Percentiles rank a stretch among this genome's conserved stretches.
Conservation (phyloP, 257 asterid species). For the Nicotiana otophora region DNA sequence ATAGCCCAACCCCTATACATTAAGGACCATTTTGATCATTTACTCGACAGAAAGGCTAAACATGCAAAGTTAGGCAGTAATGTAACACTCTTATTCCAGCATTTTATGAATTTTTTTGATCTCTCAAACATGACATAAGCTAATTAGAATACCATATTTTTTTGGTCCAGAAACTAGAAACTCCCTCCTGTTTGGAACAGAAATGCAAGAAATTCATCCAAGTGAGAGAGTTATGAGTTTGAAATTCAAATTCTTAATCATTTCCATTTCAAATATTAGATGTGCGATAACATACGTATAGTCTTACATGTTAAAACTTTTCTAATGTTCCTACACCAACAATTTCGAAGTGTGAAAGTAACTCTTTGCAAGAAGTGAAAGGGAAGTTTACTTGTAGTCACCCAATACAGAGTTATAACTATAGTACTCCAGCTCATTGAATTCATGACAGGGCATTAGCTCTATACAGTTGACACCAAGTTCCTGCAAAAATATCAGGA, state of each 20-base stretch:
- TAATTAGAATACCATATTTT: neutral
- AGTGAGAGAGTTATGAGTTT: neutral
- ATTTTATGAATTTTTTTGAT: neutral
- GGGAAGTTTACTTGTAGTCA: conserved; percentile 63
- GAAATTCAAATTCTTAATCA: neutral
- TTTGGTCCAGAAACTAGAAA: neutral
- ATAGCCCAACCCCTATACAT: no score
- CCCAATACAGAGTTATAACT: conserved; percentile 89
- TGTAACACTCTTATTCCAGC: neutral
- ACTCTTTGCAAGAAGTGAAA: neutral
- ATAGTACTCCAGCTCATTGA: conserved; percentile 92
- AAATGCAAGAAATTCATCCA: neutral
- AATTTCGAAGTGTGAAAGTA: neutral
- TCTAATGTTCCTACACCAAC: neutral
- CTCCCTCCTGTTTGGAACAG: neutral
- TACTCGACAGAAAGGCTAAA: neutral
- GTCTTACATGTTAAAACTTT: neutral
- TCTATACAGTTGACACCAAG: conserved; percentile 97
- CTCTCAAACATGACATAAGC: neutral
- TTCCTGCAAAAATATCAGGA: conserved; percentile 45
- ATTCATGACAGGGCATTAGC: conserved; percentile 99
- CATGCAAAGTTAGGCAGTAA: neutral
- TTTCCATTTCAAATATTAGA: neutral
- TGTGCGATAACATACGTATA: neutral
- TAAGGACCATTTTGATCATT: no score